Evolutionary conservation across 768 basidiomycete species (phyloP).

Genomic region (Leccinum boreale): DNA sequence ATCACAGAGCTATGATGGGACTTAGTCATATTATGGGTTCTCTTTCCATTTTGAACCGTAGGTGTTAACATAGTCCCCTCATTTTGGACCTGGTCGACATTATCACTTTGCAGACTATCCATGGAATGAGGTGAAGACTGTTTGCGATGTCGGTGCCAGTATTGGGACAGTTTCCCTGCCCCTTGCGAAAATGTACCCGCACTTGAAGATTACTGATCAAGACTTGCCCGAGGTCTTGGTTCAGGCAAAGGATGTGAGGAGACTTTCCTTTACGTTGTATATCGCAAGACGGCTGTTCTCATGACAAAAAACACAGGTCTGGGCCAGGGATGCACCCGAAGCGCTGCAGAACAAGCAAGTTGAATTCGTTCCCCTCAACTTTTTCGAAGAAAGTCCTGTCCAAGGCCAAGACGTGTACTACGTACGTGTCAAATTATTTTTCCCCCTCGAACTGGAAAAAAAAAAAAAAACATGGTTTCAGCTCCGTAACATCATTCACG

Average conservation of each 20-base stretch:
- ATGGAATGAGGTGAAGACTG: slow-evolving; percentile 22
- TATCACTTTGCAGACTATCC: slow-evolving; percentile 17
- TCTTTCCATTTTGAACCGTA: slow-evolving; percentile 22
- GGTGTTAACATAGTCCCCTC: background rate
- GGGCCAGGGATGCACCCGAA: slow-evolving; percentile 15
- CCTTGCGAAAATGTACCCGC: slow-evolving; percentile 25
- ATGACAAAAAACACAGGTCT: slow-evolving; percentile 7
- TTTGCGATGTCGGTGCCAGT: slow-evolving; percentile 32
- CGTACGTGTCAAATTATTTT: slow-evolving; percentile 6
- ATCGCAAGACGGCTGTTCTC: background rate
- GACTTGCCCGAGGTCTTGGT: slow-evolving; percentile 28
- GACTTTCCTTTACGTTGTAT: background rate
- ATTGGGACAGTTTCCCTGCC: slow-evolving; percentile 27
- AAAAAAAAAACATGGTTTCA: background rate
- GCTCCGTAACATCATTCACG: slow-evolving; percentile 31
- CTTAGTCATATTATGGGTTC: slow-evolving; percentile 20
- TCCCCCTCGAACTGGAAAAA: background rate
- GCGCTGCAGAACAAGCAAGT: slow-evolving; percentile 15
- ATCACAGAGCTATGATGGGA: slow-evolving; percentile 24
- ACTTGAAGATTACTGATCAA: slow-evolving; percentile 26
- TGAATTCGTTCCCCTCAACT: slow-evolving; percentile 17
- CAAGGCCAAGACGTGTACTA: slow-evolving; percentile 24
- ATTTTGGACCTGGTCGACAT: background rate
- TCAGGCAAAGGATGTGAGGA: slow-evolving; percentile 19
- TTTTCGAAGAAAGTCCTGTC: slow-evolving; percentile 17